A percentile compares a stretch with the other conserved stretches of the same genome.
These are phyloP conservation scores for Plasmodium sp. DNA, from an alignment of 169 alveolate species.

Conservation along the genomic window DNA sequence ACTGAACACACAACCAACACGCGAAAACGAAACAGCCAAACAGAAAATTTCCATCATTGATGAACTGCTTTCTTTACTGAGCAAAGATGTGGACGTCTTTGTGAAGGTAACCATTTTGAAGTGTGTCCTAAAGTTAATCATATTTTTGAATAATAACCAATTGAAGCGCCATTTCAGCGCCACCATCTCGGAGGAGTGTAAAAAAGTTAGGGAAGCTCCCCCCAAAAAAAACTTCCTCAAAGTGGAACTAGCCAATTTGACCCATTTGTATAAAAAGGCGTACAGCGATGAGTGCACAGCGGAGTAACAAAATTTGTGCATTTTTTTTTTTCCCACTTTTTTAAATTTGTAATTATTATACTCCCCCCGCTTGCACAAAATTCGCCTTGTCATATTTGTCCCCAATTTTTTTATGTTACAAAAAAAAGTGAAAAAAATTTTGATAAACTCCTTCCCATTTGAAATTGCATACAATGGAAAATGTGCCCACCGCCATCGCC, in stretches of 20 bases:
- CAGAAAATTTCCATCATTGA: conserved; percentile 56
- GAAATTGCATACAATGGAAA: neutral
- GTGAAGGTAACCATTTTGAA: conserved; percentile 33
- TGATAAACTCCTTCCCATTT: neutral
- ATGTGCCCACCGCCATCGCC: neutral
- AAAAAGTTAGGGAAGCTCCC: conserved; percentile 1
- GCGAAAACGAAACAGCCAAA: neutral
- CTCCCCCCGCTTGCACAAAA: neutral
- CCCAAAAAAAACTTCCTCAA: neutral
- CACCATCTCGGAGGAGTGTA: conserved; percentile 9
- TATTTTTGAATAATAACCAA: conserved; percentile 12
- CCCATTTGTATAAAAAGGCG: conserved; percentile 23
- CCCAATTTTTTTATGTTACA: neutral
- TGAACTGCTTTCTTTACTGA: conserved; percentile 32
- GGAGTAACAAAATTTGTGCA: neutral
- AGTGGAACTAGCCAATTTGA: conserved; percentile 17
- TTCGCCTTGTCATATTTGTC: neutral
- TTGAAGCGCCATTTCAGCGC: neutral
- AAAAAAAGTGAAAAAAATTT: neutral
- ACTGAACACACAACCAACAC: neutral
- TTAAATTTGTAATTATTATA: neutral
- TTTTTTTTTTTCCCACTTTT: neutral
- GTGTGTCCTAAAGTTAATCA: conserved; percentile 24
- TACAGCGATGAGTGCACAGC: neutral
- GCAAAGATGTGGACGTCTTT: conserved; percentile 5